Evolutionary conservation across 495 filamentous ascomycete genomes (phyloP).

Genomic region (Emericellopsis terricola): DNA sequence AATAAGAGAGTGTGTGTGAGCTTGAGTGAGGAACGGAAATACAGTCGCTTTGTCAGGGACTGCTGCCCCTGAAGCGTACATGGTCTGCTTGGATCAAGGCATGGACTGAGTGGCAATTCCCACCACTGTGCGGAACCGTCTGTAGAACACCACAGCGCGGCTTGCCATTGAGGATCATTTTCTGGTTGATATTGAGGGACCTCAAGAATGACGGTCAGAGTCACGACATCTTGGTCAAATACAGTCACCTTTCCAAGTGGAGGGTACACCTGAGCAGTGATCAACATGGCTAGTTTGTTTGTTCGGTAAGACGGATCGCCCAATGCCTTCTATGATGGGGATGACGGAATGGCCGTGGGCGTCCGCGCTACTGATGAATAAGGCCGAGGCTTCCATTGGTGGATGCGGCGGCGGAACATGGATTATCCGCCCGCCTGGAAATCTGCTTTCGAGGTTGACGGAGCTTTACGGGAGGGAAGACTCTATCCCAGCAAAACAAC

Average conservation of each 20-base stretch:
- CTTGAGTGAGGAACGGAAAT: slow-evolving; percentile 19
- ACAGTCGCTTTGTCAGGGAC: slow-evolving; percentile 15
- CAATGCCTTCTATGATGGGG: neutral
- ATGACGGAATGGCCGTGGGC: neutral
- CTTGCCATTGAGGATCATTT: slow-evolving; percentile 47
- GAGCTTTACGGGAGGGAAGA: slow-evolving; percentile 2
- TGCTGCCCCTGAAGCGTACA: slow-evolving; percentile 19
- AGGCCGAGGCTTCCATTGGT: neutral
- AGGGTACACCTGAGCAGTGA: slow-evolving; percentile 32
- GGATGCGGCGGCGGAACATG: neutral
- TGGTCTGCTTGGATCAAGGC: no score
- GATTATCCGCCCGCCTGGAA: slow-evolving; percentile 1
- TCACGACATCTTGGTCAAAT: slow-evolving; percentile 28
- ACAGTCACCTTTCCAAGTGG: slow-evolving; percentile 52
- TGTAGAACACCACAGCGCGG: slow-evolving; percentile 61
- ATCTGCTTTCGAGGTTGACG: slow-evolving; percentile 1
- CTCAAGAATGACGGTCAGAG: slow-evolving; percentile 57
- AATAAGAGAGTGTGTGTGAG: no score
- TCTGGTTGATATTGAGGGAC: slow-evolving; percentile 34
- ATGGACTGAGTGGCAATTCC: no score
- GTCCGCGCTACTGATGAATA: neutral
- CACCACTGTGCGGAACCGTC: slow-evolving; percentile 29
- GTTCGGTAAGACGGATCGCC: neutral
- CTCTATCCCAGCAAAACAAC: slow-evolving; percentile 29
- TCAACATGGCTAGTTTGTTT: slow-evolving; percentile 10